Percentiles rank a stretch among this genome's conserved stretches.
These are phyloP conservation scores for Filobasidium wieringae DNA, from an alignment of 768 basidiomycete genomes.

Conservation along the genomic window DNA sequence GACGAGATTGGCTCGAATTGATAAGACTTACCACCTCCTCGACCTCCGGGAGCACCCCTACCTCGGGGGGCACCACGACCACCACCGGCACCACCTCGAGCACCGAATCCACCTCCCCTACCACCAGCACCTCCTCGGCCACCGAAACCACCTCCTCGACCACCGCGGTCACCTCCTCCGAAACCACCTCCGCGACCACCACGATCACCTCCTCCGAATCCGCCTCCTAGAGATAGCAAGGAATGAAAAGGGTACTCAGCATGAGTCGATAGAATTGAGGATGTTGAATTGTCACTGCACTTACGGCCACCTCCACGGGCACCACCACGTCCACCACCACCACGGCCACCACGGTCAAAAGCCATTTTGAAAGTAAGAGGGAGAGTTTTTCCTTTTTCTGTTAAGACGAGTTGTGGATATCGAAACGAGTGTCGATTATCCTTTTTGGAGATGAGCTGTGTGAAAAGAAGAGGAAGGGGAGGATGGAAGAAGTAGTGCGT, in stretches of 20 bases:
- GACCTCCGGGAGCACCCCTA: constrained; percentile 1
- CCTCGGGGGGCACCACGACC: constrained; percentile 14
- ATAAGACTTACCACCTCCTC: background rate
- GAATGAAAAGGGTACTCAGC: background rate
- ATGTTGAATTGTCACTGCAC: too few relatives aligned
- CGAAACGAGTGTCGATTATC: too few relatives aligned
- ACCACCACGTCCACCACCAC: constrained; percentile 5
- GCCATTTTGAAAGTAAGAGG: constrained; percentile 32
- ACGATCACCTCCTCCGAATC: constrained; percentile 5
- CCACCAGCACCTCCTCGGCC: constrained; percentile 7
- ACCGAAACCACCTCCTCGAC: constrained; percentile 1
- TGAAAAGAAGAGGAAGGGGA: too few relatives aligned
- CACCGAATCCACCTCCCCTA: constrained; percentile 3
- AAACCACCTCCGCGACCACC: background rate
- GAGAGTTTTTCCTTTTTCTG: too few relatives aligned
- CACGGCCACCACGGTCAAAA: constrained; percentile 21
- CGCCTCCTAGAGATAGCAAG: background rate
- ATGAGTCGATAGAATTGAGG: background rate
- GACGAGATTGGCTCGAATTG: too few relatives aligned
- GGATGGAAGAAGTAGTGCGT: too few relatives aligned
- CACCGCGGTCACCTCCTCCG: constrained; percentile 2
- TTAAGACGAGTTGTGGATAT: too few relatives aligned
- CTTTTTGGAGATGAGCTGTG: too few relatives aligned
- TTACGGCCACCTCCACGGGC: constrained; percentile 3
- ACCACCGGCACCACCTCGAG: constrained; percentile 8